These are phyloP conservation scores for Hypoxylon sp. DNA, from an alignment of 2,329 filamentous ascomycete species.

Conservation along the genomic window DNA sequence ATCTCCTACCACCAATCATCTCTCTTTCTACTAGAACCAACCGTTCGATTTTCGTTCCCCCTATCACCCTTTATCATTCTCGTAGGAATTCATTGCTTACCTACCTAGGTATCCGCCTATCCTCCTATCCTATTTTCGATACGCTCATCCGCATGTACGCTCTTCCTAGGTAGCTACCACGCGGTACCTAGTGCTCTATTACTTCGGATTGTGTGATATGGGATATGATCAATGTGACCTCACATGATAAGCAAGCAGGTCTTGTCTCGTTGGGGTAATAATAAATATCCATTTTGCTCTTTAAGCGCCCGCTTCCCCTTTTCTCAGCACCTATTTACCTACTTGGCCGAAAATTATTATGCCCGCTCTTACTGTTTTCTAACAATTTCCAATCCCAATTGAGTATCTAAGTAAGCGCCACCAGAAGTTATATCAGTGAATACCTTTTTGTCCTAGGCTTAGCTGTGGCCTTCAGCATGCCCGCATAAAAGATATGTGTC, in stretches of 20 bases:
- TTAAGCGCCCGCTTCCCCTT: slow-evolving; percentile 13
- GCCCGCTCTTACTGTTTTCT: slow-evolving; percentile 14
- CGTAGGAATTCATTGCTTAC: not conserved
- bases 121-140: not conserved
- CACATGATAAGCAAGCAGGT: slow-evolving; percentile 35
- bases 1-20: slow-evolving; percentile 11
- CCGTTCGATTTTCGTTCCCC: slow-evolving; percentile 1
- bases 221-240: slow-evolving; percentile 36
- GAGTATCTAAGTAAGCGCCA: slow-evolving; percentile 20
- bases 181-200: slow-evolving; percentile 3
- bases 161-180: not conserved
- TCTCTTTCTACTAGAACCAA: slow-evolving; percentile 1
- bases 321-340: slow-evolving; percentile 17
- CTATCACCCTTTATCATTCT: slow-evolving; percentile 1
- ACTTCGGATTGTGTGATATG: slow-evolving; percentile 21
- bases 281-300: slow-evolving; percentile 14
- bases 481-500: slow-evolving; percentile 26
- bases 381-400: slow-evolving; percentile 11
- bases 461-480: slow-evolving; percentile 16
- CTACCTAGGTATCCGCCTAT: too few relatives aligned
- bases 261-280: slow-evolving; percentile 36
- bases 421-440: slow-evolving; percentile 16
- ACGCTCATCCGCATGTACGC: not conserved
- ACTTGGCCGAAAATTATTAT: slow-evolving; percentile 21
- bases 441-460: slow-evolving; percentile 6